Evolutionary conservation across 495 filamentous ascomycete species (phyloP).

Genomic region (Xylaria bambusicola): DNA sequence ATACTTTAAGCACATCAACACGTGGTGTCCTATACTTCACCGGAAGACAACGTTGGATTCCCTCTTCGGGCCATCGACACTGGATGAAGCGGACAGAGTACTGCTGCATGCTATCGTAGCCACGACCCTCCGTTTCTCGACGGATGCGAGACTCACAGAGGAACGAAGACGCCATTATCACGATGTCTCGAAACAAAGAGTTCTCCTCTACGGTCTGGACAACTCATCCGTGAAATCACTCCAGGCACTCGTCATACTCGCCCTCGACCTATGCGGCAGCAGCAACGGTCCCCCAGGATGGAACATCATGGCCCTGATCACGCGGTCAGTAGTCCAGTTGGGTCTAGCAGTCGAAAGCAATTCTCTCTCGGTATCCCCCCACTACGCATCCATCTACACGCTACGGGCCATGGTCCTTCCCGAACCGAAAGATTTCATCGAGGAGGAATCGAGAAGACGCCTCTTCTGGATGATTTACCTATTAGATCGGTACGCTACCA

Average conservation of each 20-base stretch:
- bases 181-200: slow-evolving; percentile 78
- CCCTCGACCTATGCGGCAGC: slow-evolving; percentile 73
- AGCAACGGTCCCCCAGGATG: slow-evolving; percentile 85
- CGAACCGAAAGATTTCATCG: slow-evolving; percentile 80
- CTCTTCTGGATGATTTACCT: slow-evolving; percentile 94
- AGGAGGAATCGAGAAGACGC: slow-evolving; percentile 79
- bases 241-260: slow-evolving; percentile 81
- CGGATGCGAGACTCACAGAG: slow-evolving; percentile 68
- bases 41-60: slow-evolving; percentile 75
- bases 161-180: slow-evolving; percentile 72
- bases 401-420: slow-evolving; percentile 78
- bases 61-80: slow-evolving; percentile 73
- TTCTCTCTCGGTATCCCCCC: slow-evolving; percentile 70
- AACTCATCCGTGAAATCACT: slow-evolving; percentile 85
- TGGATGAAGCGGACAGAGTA: slow-evolving; percentile 79
- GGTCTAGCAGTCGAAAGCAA: slow-evolving; percentile 79
- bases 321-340: slow-evolving; percentile 80
- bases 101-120: slow-evolving; percentile 85
- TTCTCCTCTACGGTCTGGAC: slow-evolving; percentile 80
- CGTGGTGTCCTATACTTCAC: slow-evolving; percentile 88
- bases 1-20: slow-evolving; percentile 89
- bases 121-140: slow-evolving; percentile 80
- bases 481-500: slow-evolving; percentile 83
- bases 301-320: slow-evolving; percentile 86
- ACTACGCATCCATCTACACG: slow-evolving; percentile 82